phyloP scores from a whole-genome alignment of 2,329 filamentous ascomycete genomes.

The Hypoxylon sp. region DNA sequence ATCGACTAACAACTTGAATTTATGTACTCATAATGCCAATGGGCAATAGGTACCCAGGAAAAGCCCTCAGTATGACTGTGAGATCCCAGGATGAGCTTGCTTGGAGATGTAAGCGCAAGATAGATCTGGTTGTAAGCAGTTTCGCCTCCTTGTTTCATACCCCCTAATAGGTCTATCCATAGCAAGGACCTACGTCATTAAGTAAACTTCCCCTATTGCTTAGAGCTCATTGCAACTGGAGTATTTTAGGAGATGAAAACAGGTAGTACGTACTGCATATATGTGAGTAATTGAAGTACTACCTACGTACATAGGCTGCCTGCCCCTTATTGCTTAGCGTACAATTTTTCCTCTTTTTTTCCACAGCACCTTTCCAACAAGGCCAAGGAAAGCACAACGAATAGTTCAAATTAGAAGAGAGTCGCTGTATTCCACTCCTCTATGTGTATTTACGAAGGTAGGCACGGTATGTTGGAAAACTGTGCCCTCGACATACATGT shows the following conservation, averaged over 20 bases:
- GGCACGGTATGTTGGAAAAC: not conserved
- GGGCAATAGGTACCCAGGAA: not conserved
- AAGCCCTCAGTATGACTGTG: not conserved
- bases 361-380: not conserved
- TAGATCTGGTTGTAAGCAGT: not conserved
- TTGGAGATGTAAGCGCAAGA: not conserved
- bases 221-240: too few relatives aligned
- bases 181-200: too few relatives aligned
- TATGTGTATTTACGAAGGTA: too few relatives aligned
- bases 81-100: not conserved
- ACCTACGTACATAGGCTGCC: not conserved
- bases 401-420: not conserved
- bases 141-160: not conserved
- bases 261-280: too few relatives aligned
- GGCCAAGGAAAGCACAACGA: not conserved
- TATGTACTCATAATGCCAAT: not conserved
- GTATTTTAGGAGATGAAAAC: too few relatives aligned
- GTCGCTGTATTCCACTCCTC: not conserved
- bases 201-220: too few relatives aligned
- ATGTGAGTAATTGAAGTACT: too few relatives aligned
- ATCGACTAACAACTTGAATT: not conserved
- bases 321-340: not conserved
- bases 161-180: too few relatives aligned
- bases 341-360: not conserved
- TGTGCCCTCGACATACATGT: not conserved